Evolutionary conservation across 2,329 filamentous ascomycete genomes (phyloP).

Genomic region (Hymenoscyphus repandus): DNA sequence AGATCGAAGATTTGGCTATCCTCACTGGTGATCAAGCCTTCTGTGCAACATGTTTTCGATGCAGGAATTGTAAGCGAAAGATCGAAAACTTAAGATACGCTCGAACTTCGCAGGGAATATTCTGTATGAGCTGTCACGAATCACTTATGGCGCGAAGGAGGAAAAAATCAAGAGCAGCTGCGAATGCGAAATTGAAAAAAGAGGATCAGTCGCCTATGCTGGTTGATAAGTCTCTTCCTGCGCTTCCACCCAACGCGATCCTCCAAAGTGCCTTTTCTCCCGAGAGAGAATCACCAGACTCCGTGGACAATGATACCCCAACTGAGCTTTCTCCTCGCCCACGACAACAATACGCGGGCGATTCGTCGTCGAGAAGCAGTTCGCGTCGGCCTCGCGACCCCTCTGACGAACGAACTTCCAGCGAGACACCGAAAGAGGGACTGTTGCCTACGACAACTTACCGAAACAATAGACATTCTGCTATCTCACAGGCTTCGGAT

Average conservation of each 20-base stretch:
- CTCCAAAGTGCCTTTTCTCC: constrained; percentile 56
- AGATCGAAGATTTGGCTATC: constrained; percentile 97
- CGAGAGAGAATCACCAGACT: constrained; percentile 49
- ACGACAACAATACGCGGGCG: constrained; percentile 46
- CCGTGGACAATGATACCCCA: constrained; percentile 60
- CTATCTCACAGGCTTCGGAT: constrained; percentile 49
- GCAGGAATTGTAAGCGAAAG: constrained; percentile 96
- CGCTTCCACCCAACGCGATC: constrained; percentile 72
- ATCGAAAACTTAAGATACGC: constrained; percentile 98
- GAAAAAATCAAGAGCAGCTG: constrained; percentile 73
- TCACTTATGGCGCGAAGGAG: constrained; percentile 87
- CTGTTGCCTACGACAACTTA: constrained; percentile 73
- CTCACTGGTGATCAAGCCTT: constrained; percentile 97
- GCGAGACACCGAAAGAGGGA: constrained; percentile 43
- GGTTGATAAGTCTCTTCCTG: constrained; percentile 88
- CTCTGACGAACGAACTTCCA: constrained; percentile 48
- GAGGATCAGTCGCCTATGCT: constrained; percentile 63
- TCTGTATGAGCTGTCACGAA: constrained; percentile 99
- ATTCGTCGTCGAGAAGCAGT: constrained; percentile 50
- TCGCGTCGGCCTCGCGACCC: constrained; percentile 40
- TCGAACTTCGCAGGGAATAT: constrained; percentile 94
- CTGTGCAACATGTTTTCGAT: constrained; percentile 94
- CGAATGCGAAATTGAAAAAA: constrained; percentile 55
- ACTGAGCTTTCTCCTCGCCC: constrained; percentile 65
- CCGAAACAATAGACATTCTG: constrained; percentile 72